Evolutionary conservation across 805 yeast genomes (phyloP), one percentile per base, ranked within the genome.

Genomic region (Sugiyamaella mastotermitis): DNA sequence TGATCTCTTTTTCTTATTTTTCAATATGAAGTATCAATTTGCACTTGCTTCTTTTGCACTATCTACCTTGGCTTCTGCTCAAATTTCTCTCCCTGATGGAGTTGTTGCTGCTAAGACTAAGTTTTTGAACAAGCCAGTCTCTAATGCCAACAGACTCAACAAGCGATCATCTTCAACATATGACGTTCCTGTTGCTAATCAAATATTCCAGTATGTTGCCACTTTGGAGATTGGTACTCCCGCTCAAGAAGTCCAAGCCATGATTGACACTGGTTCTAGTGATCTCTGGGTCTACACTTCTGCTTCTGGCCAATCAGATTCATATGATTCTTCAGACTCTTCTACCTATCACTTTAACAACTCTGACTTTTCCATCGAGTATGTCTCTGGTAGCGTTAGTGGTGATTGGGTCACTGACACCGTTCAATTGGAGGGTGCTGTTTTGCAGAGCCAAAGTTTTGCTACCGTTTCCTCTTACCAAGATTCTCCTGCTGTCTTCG

Each of bases 281-380:
- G 86, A 80, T 54, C 55, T 79, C 31, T 78, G 83, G 82, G 73
- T 79, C 23, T 64, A 43, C 36, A 21, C 50, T 18, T 16, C 38
- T 9, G 30, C 26, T 20, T n/a, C 23, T 23, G 28, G 31, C 31
- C 28, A 31, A 22, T 11, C 16, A 28, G 21, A 43, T 45, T 45
- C 47, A 72, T 92, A 85, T 60, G 92, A 84, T 63, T 92, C 85
- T 55, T 76, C 72, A 35, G 65, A 74, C 14, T 85, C 96, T 11
- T 68, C 90, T 17, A 71, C 92, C 39, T 92, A 86, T 68, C 77
- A 80, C 67, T 30, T 64, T 62, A 40, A 48, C 32, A 23, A 37
- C 17, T 41, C 43, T 17, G 43, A 46, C 23, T 60, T 60, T 37
- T 35, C 27, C 36, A 57, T 58, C 32, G 30, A 37, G 7, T 60